Conservation (phyloP, 2,329 filamentous ascomycete species). For the Scleromitrula shiraiana region DNA sequence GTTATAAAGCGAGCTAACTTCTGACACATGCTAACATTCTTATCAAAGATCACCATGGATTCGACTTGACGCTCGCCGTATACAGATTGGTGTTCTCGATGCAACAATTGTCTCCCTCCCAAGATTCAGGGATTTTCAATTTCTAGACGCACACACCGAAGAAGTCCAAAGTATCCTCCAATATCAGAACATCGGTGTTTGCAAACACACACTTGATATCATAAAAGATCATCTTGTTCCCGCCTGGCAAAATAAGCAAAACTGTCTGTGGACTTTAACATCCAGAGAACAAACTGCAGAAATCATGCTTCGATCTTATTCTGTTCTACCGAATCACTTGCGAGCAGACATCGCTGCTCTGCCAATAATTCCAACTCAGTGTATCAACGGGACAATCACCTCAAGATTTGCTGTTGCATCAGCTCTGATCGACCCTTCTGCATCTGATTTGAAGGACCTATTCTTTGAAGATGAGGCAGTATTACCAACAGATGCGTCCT, state of each 20-base stretch:
- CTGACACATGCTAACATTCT: too few species aligned
- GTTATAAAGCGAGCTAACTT: too few species aligned
- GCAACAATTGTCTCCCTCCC: slow-evolving; percentile 11
- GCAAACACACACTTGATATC: slow-evolving; percentile 2
- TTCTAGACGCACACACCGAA: slow-evolving; percentile 11
- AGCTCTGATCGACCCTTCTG: slow-evolving; percentile 19
- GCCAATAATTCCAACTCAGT: slow-evolving; percentile 17
- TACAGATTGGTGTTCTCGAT: slow-evolving; percentile 14
- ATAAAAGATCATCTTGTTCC: slow-evolving; percentile 19
- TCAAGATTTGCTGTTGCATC: slow-evolving; percentile 14
- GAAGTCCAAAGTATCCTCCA: slow-evolving; percentile 5
- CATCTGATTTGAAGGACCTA: slow-evolving; percentile 9
- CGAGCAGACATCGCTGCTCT: slow-evolving; percentile 13
- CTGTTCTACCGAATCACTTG: slow-evolving; percentile 1
- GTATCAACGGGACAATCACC: slow-evolving; percentile 10
- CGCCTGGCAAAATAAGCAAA: slow-evolving; percentile 13
- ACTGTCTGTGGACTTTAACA: slow-evolving; percentile 4
- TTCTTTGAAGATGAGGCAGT: slow-evolving; percentile 26
- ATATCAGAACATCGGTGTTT: slow-evolving; percentile 10
- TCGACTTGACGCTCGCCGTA: slow-evolving; percentile 3
- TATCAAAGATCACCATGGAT: slow-evolving; percentile 12
- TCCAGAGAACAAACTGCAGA: slow-evolving; percentile 15
- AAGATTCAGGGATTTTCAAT: slow-evolving; percentile 13
- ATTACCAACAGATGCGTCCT: slow-evolving; percentile 17
- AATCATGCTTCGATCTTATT: slow-evolving; percentile 16